Base-by-base conservation (phyloP, 1,139 yeast species). In the Arxiozyma bovina region DNA sequence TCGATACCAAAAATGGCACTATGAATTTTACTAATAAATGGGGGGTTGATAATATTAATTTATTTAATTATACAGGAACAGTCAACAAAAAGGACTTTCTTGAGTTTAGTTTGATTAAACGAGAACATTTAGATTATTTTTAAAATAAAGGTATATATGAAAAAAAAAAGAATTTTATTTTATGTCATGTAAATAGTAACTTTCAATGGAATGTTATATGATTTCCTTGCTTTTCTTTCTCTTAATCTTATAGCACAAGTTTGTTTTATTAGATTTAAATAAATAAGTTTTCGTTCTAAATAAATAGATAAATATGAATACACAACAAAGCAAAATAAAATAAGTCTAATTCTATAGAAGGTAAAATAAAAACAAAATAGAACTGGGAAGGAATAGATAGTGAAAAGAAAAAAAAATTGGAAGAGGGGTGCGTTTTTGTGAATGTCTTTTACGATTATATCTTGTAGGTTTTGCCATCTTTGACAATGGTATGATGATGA, bases 401-500 rank as follows among this genome's bases (percentile, higher is more conserved):
- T 5, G 34, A 11, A 8, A 30, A 30, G 6, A 30, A 5, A 30
- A 5, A 30, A 30, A 30, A 30, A 30, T 30, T 30, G 11, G 34
- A 6, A 27, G 2, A 27, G 30, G 30, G 11, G 11, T 6, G 9
- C 5, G 11, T 6, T 27, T 27, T 7, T 27, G n/a, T 15, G 8
- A 12, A 34, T 11, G 27, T 43, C 18, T 18, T 43, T 43, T 34
- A 40, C 23, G 18, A 45, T 55, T 54, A 66, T 18, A 63, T 66
- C 58, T 75, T 75, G 60, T 75, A 75, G 11, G 74, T 65, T 46
- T 77, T 73, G 49, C 75, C 80, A 50, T 74, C 79, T n/a, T 70
- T 70, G 9, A 80, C 81, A 55, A 79, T 67, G 0, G 84, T 81
- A 64, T 83, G 88, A 48, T 72, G 72, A 66, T 83, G 88, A 43